Evolutionary conservation across 2,329 filamentous ascomycete genomes (phyloP).

Genomic region (Aspergillus ochraceoroseus): DNA sequence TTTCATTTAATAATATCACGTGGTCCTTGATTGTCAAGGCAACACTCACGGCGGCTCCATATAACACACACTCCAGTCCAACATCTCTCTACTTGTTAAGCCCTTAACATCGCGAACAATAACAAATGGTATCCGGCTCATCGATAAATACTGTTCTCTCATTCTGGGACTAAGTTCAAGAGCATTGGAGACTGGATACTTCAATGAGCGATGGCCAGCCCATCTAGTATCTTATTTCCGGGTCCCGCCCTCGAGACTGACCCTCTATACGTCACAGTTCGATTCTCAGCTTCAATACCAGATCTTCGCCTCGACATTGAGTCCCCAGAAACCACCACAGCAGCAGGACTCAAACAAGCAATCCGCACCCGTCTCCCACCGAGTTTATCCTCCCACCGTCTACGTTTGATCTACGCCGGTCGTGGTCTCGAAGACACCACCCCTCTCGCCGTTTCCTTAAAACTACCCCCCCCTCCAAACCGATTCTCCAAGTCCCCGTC

Average conservation of each 20-base stretch:
- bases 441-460: constrained; percentile 64
- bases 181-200: no score
- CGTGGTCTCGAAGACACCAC: constrained; percentile 73
- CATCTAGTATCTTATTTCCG: background rate
- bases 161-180: no score
- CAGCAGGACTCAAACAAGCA: constrained; percentile 72
- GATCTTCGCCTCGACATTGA: constrained; percentile 76
- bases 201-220: constrained; percentile 1
- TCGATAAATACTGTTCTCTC: no score
- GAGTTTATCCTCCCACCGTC: constrained; percentile 60
- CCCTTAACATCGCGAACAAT: no score
- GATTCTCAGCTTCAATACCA: constrained; percentile 79
- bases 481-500: constrained; percentile 33
- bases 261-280: constrained; percentile 70
- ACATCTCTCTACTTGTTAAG: background rate
- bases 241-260: constrained; percentile 12
- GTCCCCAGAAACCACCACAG: constrained; percentile 62
- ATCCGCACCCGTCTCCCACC: constrained; percentile 67
- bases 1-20: constrained; percentile 14
- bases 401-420: constrained; percentile 86
- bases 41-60: constrained; percentile 5
- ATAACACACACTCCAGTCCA: background rate
- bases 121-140: no score
- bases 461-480: constrained; percentile 55
- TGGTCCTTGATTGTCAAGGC: constrained; percentile 14